A percentile compares a stretch with the other conserved stretches of the same genome.
These are phyloP conservation scores for Helenozyma rhizophorensis DNA, from an alignment of 805 yeast species.

Conservation along the genomic window DNA sequence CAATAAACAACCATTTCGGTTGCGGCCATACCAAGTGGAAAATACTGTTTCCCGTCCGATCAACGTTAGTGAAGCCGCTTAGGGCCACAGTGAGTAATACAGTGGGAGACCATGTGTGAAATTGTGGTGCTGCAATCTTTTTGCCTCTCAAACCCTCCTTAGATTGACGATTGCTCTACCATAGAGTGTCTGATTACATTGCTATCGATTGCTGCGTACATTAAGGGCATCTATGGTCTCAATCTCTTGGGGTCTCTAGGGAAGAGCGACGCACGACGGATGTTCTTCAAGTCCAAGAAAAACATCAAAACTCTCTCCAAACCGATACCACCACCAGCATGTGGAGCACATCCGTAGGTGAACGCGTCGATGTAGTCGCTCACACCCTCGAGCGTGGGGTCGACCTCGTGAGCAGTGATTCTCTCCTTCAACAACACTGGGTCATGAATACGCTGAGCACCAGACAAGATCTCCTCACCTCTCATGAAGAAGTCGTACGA, in stretches of 20 bases:
- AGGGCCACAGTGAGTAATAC: too few species aligned
- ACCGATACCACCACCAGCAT: slow-evolving; percentile 99
- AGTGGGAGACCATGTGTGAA: too few species aligned
- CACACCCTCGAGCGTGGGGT: slow-evolving; percentile 76
- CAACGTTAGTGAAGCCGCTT: too few species aligned
- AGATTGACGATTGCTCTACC: too few species aligned
- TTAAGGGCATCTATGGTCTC: slow-evolving; percentile 68
- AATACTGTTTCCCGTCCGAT: too few species aligned
- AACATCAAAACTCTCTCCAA: slow-evolving; percentile 98
- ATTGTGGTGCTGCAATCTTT: too few species aligned
- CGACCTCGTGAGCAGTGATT: slow-evolving; percentile 78
- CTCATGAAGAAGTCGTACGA: slow-evolving; percentile 99
- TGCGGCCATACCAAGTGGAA: too few species aligned
- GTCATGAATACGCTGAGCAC: slow-evolving; percentile 99
- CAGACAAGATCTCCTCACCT: slow-evolving; percentile 98
- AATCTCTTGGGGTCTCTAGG: slow-evolving; percentile 98
- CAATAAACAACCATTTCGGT: too few species aligned
- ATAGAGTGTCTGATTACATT: too few species aligned
- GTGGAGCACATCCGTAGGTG: slow-evolving; percentile 95
- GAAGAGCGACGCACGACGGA: slow-evolving; percentile 97
- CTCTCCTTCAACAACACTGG: slow-evolving; percentile 76
- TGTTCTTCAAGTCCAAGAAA: slow-evolving; percentile 93
- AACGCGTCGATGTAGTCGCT: slow-evolving; percentile 91
- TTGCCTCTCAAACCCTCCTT: too few species aligned
- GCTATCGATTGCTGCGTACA: too few species aligned